phyloP scores from a whole-genome alignment of 75 land plant genomes.

The Cryptomeria japonica region DNA sequence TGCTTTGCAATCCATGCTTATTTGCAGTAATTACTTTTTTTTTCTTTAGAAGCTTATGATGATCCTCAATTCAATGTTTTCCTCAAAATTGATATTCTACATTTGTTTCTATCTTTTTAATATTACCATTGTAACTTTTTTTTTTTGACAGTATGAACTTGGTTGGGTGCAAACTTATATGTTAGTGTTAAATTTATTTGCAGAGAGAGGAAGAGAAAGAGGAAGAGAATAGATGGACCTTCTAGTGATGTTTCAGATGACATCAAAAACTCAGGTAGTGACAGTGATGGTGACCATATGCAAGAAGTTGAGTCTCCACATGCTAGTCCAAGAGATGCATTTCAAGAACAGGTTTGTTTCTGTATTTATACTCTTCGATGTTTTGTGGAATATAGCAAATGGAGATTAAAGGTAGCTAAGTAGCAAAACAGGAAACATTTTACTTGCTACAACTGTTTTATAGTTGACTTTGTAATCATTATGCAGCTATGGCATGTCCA shows the following conservation, averaged over 20 bases:
- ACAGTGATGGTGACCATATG: constrained; percentile 23
- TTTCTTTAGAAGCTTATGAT: not conserved
- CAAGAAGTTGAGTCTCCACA: constrained; percentile 27
- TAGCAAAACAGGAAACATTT: not conserved
- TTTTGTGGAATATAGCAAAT: not conserved
- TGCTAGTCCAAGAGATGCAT: constrained; percentile 26
- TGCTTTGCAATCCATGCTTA: not conserved
- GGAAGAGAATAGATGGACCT: constrained; percentile 33
- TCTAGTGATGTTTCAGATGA: constrained; percentile 57
- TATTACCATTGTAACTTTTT: not conserved
- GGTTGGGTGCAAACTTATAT: not conserved
- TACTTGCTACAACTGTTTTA: not conserved
- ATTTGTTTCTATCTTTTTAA: not conserved
- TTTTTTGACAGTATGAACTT: not conserved
- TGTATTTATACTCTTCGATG: not conserved
- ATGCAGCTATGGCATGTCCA: constrained; percentile 42
- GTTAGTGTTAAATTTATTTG: not conserved
- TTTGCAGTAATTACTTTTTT: not conserved
- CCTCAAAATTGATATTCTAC: not conserved
- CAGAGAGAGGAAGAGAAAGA: constrained; percentile 61
- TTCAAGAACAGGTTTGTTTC: constrained; percentile 51
- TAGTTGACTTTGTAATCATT: constrained; percentile 5
- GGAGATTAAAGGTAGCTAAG: not conserved
- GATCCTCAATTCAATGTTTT: not conserved
- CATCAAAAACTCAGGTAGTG: constrained; percentile 17